Conservation (phyloP, 768 basidiomycete genomes). For the Mycena haematopus region DNA sequence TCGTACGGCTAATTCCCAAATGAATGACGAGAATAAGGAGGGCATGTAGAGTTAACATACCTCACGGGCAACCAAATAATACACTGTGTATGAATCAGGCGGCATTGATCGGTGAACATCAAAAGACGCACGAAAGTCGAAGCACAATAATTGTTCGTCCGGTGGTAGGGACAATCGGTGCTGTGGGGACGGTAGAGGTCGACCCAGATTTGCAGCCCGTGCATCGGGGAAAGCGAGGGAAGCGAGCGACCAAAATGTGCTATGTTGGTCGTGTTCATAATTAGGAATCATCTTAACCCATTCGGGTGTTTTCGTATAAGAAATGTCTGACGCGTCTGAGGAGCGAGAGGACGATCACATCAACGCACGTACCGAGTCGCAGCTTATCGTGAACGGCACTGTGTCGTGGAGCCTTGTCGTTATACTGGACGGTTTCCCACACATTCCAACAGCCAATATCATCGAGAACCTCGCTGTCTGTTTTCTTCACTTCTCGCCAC, state of each 20-base stretch:
- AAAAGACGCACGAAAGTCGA: slow-evolving; percentile 25
- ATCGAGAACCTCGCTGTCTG: slow-evolving; percentile 16
- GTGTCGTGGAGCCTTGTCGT: slow-evolving; percentile 21
- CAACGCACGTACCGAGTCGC: slow-evolving; percentile 32
- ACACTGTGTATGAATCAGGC: background rate
- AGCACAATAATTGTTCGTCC: slow-evolving; percentile 34
- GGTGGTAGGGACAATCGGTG: slow-evolving; percentile 30
- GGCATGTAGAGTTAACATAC: slow-evolving; percentile 19
- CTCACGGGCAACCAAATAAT: slow-evolving; percentile 32
- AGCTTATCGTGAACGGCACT: slow-evolving; percentile 21
- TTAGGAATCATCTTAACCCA: slow-evolving; percentile 35
- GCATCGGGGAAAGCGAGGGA: slow-evolving; percentile 29
- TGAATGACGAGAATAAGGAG: slow-evolving; percentile 11
- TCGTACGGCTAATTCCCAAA: slow-evolving; percentile 35
- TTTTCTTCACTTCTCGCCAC: slow-evolving; percentile 44
- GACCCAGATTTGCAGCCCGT: slow-evolving; percentile 22
- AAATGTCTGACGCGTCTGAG: slow-evolving; percentile 33
- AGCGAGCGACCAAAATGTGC: slow-evolving; percentile 36
- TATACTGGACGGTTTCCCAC: slow-evolving; percentile 11
- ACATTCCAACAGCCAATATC: slow-evolving; percentile 45
- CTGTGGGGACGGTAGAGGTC: slow-evolving; percentile 27
- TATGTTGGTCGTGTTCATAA: slow-evolving; percentile 30
- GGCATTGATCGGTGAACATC: background rate
- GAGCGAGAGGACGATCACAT: background rate
- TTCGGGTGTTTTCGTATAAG: slow-evolving; percentile 33